Conservation (phyloP, 2,329 filamentous ascomycete genomes). For the Fusarium stilboides region DNA sequence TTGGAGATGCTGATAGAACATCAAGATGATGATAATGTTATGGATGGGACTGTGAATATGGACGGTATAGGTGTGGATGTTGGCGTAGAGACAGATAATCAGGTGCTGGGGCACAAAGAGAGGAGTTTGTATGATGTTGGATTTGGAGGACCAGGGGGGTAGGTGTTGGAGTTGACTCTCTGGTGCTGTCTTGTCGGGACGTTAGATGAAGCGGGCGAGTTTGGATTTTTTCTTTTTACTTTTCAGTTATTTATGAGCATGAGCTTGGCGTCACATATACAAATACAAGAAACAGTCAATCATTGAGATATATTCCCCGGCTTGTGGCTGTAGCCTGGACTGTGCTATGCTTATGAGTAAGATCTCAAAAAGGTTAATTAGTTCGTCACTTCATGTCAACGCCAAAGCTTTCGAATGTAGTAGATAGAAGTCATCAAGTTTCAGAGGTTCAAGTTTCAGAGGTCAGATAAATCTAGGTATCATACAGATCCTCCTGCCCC, state of each 20-base stretch:
- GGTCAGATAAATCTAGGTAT: conserved; percentile 53
- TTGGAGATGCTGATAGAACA: conserved; percentile 68
- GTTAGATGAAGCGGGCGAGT: conserved; percentile 41
- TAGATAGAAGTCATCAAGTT: conserved; percentile 48
- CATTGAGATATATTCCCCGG: not conserved
- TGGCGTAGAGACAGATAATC: conserved; percentile 23
- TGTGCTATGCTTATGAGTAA: too few species aligned
- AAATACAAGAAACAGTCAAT: not conserved
- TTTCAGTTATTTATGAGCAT: conserved; percentile 29
- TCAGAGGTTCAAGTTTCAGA: conserved; percentile 48
- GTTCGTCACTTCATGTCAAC: not conserved
- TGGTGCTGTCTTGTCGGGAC: conserved; percentile 4
- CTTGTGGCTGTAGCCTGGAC: not conserved
- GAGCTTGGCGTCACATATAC: conserved; percentile 8
- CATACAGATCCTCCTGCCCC: conserved; percentile 55
- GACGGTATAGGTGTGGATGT: conserved; percentile 35
- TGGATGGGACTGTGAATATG: conserved; percentile 39
- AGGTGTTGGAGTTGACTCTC: not conserved
- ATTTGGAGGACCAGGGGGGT: conserved; percentile 47
- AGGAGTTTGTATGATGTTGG: conserved; percentile 50
- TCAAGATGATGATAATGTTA: conserved; percentile 57
- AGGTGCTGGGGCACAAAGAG: conserved; percentile 45
- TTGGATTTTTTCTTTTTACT: conserved; percentile 3
- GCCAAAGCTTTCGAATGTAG: not conserved
- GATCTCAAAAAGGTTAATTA: not conserved